Evolutionary conservation across 345 rosid species (phyloP).

Genomic region (Sisymbrium altissimum): DNA sequence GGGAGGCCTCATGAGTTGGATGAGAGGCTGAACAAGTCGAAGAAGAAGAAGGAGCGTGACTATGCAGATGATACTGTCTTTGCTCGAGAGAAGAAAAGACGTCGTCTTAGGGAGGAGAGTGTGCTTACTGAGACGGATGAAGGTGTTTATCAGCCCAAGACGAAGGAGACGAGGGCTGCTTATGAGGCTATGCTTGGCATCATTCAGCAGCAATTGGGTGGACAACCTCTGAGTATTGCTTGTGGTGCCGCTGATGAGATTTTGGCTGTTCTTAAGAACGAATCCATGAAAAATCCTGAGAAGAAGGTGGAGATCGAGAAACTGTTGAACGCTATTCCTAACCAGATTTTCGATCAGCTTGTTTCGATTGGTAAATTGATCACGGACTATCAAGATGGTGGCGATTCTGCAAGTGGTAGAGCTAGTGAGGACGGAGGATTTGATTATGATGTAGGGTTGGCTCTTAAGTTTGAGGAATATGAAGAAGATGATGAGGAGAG

Average conservation of each 20-base stretch:
- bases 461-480: constrained; percentile 56
- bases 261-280: constrained; percentile 78
- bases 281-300: constrained; percentile 47
- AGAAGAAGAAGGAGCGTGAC: constrained; percentile 77
- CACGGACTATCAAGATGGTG: constrained; percentile 64
- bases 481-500: constrained; percentile 75
- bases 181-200: constrained; percentile 73
- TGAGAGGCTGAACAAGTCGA: constrained; percentile 47
- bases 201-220: constrained; percentile 79
- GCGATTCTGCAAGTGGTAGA: constrained; percentile 37
- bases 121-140: constrained; percentile 69
- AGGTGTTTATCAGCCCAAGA: constrained; percentile 79
- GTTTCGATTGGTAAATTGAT: constrained; percentile 65
- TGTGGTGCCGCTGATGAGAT: constrained; percentile 90
- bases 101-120: constrained; percentile 59
- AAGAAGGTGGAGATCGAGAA: constrained; percentile 84
- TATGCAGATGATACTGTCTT: constrained; percentile 35
- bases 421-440: constrained; percentile 62
- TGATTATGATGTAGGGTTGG: constrained; percentile 79
- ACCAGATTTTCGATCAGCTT: constrained; percentile 57
- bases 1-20: constrained; percentile 27
- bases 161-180: constrained; percentile 80
- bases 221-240: constrained; percentile 63
- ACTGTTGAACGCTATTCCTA: constrained; percentile 49
- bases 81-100: constrained; percentile 49